Base-by-base conservation (phyloP, 2,329 filamentous ascomycete genomes). In the Ambrosiella beaveri region DNA sequence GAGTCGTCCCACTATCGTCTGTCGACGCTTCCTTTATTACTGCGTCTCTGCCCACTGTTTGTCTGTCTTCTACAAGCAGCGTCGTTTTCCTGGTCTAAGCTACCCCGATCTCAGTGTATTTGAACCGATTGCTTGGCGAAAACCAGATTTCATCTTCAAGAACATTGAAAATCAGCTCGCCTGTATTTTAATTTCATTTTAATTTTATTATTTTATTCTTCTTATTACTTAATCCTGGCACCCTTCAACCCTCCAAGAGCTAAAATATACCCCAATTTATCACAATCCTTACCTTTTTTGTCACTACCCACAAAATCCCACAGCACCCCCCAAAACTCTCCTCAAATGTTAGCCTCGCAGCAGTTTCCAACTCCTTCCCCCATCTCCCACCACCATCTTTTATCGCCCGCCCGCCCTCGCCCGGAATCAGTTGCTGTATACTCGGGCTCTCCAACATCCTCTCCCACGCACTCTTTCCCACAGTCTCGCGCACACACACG, bases 271-370 rank as follows among this genome's bases (percentile, higher is more conserved):
- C 38, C 39, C 35, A 35, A 36, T 12, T 44, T 27, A 19, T 36
- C 13, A 51, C 15, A 6, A 38, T n/a, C 27, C 38, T 38, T 54
- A 41, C 52, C 39, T 38, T 54, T 54, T 54, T 41, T n/a, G 52
- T 40, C 38, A 37, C 52, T 54, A 15, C 19, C 52, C 37, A 54
- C 39, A 54, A 27, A 54, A 54, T 40, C 39, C 52, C 52, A 54
- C 52, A 41, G 39, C 15, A 7, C 52, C 17, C 17, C 37, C 52
- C 37, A 54, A 54, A 54, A 19, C 52, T 54, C 52, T 15, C 39
- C 37, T 39, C 51, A 54, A 53, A 60, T 60, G 59, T 56, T 60
- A 36, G 55, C 56, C 53, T 60, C 59, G 38, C 59, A 54, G 37
- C 59, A 52, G 41, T 56, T 54, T 54, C 55, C 51, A 53, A 54